Evolutionary conservation across 495 filamentous ascomycete genomes (phyloP), one percentile per base, ranked within the genome.

Genomic region (Neurospora intermedia): DNA sequence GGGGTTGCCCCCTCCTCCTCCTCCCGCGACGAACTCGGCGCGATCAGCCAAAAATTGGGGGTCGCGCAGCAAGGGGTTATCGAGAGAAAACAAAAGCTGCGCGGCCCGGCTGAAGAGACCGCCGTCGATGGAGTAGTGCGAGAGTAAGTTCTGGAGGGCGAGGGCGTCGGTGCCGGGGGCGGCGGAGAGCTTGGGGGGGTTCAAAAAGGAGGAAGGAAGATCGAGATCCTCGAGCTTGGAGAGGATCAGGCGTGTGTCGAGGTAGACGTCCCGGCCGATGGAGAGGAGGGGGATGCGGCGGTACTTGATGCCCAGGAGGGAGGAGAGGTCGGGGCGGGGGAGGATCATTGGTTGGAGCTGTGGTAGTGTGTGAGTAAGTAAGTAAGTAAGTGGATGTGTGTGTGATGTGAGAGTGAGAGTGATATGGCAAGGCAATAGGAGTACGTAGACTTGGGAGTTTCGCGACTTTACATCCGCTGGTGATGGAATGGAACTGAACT

Each of bases 251-350:
- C 85, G 84, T 6, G 87, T 87, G 79, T 90, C 88, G 74, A 84
- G 83, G 81, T 88, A 88, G 71, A 89, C 77, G 71, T 86, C 82
- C 7, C 84, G 82, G 42, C 87, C 88, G 72, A 89, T 87, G 40
- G 87, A 76, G 69, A 91, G 76, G 69, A 92, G 73, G 4, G 91
- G 91, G 70, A 92, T 91, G 69, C 90, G 89, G 0, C 89, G 86
- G 82, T 92, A 90, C 6, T 78, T 75, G 75, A 91, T 83, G n/a
- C 87, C 86, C 0, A 92, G 80, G 6, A 78, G 78, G 45, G 69
- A 35, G 6, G 80, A 75, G 31, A 91, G 74, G 77, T 91, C 89
- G 1, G 87, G 87, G 42, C 89, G 88, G 3, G 89, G 89, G 43
- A 89, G 79, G 62, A 83, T 85, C 27, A 81, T 78, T 3, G 89